Conservation (phyloP, 1,284 basidiomycete species). For the Amylostereum areolatum region DNA sequence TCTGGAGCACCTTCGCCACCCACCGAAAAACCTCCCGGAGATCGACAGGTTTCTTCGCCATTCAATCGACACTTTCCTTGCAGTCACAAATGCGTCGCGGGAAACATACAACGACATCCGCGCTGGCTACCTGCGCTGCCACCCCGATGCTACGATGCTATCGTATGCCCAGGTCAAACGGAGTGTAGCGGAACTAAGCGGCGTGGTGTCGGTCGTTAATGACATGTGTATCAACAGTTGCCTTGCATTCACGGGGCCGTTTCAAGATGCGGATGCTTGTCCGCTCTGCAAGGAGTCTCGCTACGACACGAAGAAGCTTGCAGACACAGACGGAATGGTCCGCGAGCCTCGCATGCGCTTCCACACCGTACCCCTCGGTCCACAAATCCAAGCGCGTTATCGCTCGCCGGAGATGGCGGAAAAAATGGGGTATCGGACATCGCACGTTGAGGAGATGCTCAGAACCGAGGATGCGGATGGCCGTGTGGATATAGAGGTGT, state of each 20-base stretch:
- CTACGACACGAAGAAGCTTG: slow-evolving; percentile 7
- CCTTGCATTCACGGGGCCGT: slow-evolving; percentile 21
- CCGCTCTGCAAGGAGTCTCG: slow-evolving; percentile 17
- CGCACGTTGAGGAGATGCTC: background rate
- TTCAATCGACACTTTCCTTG: too few species aligned
- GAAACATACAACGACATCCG: too few species aligned
- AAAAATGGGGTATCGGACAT: background rate
- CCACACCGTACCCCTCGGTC: background rate
- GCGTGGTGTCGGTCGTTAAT: slow-evolving; percentile 16
- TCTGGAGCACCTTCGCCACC: too few species aligned
- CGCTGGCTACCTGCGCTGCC: too few species aligned
- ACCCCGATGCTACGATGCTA: too few species aligned
- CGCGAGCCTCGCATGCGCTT: slow-evolving; percentile 3
- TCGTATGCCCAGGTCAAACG: too few species aligned
- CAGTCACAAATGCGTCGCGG: too few species aligned
- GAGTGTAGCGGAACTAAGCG: slow-evolving; percentile 15
- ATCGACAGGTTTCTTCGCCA: too few species aligned
- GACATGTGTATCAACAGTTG: slow-evolving; percentile 29
- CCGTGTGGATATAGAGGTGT: background rate
- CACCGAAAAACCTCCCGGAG: too few species aligned
- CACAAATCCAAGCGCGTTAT: background rate
- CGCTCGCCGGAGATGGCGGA: background rate
- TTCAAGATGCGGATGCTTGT: slow-evolving; percentile 16
- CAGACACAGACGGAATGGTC: background rate
- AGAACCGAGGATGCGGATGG: background rate